Conservation (phyloP, 73 alveolate genomes). For the Diophrys appendiculata region DNA sequence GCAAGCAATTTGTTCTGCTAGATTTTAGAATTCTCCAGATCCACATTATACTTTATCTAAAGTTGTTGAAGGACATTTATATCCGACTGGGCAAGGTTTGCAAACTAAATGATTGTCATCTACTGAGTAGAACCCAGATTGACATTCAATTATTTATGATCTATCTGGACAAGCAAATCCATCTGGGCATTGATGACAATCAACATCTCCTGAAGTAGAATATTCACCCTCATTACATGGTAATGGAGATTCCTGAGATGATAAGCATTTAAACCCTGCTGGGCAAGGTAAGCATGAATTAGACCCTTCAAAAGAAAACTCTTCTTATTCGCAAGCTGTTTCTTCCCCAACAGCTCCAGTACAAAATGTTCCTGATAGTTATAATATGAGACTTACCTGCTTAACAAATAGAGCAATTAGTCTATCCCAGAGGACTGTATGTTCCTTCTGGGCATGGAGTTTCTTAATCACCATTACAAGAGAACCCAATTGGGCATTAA, state of each 20-base stretch:
- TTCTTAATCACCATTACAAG: not conserved
- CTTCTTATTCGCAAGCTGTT: constrained; percentile 49
- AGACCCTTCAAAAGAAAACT: constrained; percentile 34
- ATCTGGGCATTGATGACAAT: constrained; percentile 9
- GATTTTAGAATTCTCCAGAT: no score
- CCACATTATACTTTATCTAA: no score
- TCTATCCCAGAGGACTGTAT: constrained; percentile 21
- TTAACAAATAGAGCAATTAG: no score
- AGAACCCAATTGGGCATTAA: not conserved
- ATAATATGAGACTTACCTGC: no score
- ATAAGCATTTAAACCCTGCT: constrained; percentile 40
- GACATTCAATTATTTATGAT: not conserved
- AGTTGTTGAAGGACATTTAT: constrained; percentile 60
- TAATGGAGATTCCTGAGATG: no score
- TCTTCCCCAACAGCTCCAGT: no score
- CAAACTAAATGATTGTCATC: no score
- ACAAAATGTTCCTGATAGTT: no score
- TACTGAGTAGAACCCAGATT: no score
- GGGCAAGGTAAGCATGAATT: constrained; percentile 60
- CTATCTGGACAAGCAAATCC: constrained; percentile 2
- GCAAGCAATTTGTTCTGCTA: no score
- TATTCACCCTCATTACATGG: no score
- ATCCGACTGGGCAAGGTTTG: constrained; percentile 62
- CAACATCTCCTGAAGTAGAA: constrained; percentile 10
- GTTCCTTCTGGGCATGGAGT: constrained; percentile 59